Evolutionary conservation across 768 basidiomycete genomes (phyloP), one percentile per base, ranked within the genome.

Genomic region (Suillus fuscotomentosus): DNA sequence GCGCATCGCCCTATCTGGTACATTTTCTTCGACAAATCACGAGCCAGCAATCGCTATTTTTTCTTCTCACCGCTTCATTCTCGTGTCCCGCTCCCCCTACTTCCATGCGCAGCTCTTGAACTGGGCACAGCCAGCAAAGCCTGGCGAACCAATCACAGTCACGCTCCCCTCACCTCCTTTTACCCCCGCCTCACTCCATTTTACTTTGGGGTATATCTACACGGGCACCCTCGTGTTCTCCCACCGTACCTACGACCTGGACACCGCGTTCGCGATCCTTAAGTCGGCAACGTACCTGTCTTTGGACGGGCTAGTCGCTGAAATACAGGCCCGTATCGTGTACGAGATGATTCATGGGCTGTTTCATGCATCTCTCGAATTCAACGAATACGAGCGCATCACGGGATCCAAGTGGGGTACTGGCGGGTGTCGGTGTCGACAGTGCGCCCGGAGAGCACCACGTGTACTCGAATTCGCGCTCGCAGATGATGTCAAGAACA

Each of bases 221-320:
- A 93, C 95, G 5, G 97, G 97, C 50, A 97, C 95, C 5, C 89
- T 99, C 53, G 82, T 90, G 36, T 97, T 99, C 75, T 95, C 93
- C 4, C 92, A 98, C 70, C 83, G 97, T 15, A 88, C 92, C 1
- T 97, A 94, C 77, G 97, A 99, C 78, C 88, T 99, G 69, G 84
- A 88, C 51, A 98, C 95, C 17, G 91, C 92, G 0, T 94, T 99
- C 74, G 86, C 91, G 66, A 94, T 99, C 70, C 86, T 95, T 74
- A 88, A 89, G 45, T 87, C 93, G 1, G 88, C 96, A 1, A 79
- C 82, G 11, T 98, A 95, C 76, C 89, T 99, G 50, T 80, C 83
- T 39, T 81, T 99, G 47, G 74, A 88, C 17, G 79, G 88, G 0
- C 86, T 99, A 5, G 84, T 87, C 65, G 82, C 85, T 63, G 97